phyloP scores from a whole-genome alignment of 345 rosid species.

The Turritis glabra region DNA sequence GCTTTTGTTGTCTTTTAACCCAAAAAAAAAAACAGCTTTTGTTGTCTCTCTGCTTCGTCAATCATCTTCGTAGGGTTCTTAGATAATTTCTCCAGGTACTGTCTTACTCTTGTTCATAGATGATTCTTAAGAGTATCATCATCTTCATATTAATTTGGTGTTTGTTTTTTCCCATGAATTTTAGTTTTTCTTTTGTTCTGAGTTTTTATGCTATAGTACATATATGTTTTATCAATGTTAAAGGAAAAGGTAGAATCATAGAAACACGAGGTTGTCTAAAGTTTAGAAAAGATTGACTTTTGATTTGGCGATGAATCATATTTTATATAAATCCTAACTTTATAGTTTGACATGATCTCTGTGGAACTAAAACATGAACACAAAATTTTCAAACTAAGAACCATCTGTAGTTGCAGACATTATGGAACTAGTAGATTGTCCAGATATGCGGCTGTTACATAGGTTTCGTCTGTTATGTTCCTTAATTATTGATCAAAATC shows the following conservation, averaged over 20 bases:
- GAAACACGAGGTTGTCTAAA: neutral
- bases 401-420: neutral
- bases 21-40: neutral
- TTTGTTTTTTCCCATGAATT: neutral
- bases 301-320: neutral
- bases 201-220: neutral
- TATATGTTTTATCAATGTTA: neutral
- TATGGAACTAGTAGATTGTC: neutral
- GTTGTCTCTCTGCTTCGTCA: constrained; percentile 22
- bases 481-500: neutral
- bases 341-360: neutral
- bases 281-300: neutral
- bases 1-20: constrained; percentile 4
- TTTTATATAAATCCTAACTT: neutral
- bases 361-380: neutral
- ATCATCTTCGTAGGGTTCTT: constrained; percentile 9
- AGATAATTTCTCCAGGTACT: constrained; percentile 25
- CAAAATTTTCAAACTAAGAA: neutral
- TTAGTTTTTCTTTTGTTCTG: neutral
- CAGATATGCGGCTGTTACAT: neutral
- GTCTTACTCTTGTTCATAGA: constrained; percentile 14
- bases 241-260: neutral
- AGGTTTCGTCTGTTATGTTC: neutral
- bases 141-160: neutral
- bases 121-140: constrained; percentile 11